Evolutionary conservation across 2,329 filamentous ascomycete species (phyloP).

Genomic region (Cadophora gregata): DNA sequence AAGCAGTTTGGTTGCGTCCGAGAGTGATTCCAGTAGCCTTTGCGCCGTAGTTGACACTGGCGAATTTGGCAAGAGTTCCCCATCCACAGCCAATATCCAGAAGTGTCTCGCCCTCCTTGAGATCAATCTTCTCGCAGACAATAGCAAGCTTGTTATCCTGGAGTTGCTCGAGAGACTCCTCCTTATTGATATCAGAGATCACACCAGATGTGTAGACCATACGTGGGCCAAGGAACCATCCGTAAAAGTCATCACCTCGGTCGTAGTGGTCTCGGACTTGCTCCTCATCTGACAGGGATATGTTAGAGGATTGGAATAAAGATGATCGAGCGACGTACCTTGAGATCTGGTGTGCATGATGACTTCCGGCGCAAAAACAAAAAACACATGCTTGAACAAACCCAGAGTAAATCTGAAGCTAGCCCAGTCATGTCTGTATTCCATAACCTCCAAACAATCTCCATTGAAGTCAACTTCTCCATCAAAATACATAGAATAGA

Average conservation of each 20-base stretch:
- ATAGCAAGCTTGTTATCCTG: conserved; percentile 97
- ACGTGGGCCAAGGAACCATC: conserved; percentile 95
- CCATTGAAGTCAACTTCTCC: conserved; percentile 95
- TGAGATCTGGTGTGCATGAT: conserved; percentile 93
- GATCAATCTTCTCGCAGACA: conserved; percentile 93
- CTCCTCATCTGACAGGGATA: conserved; percentile 77
- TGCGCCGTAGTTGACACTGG: conserved; percentile 88
- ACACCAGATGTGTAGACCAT: conserved; percentile 99
- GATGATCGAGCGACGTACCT: conserved; percentile 54
- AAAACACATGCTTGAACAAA: conserved; percentile 87
- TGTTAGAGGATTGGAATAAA: conserved; percentile 38
- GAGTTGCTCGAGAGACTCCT: conserved; percentile 91
- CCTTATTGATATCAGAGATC: conserved; percentile 83
- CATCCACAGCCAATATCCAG: conserved; percentile 98
- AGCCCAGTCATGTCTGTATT: conserved; percentile 97
- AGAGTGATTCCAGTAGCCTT: conserved; percentile 88
- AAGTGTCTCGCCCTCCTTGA: conserved; percentile 80
- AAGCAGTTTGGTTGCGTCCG: conserved; percentile 93
- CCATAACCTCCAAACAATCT: conserved; percentile 85
- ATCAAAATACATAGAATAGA: conserved; percentile 98
- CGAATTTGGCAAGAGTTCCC: conserved; percentile 94
- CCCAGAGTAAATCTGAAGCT: conserved; percentile 88
- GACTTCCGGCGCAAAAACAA: conserved; percentile 86
- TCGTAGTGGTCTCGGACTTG: conserved; percentile 98
- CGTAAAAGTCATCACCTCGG: conserved; percentile 97